Percentiles rank a stretch among this genome's conserved stretches.
These are phyloP conservation scores for Aspergillus biplanus DNA, from an alignment of 495 filamentous ascomycete genomes.

Conservation along the genomic window DNA sequence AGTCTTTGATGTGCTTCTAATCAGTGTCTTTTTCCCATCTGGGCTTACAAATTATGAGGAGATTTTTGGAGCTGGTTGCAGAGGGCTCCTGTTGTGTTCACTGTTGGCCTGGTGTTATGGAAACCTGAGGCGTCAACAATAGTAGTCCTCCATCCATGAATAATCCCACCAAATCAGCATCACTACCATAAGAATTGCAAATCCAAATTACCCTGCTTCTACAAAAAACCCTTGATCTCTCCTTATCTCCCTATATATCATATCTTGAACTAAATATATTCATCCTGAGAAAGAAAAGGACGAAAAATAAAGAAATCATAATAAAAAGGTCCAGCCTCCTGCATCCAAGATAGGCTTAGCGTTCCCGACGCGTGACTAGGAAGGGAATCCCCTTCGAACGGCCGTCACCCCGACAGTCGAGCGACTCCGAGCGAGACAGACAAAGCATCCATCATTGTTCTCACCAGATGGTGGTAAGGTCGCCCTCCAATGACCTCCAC, in stretches of 20 bases:
- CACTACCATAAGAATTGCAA: not conserved
- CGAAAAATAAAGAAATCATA: conserved; percentile 8
- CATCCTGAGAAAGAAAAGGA: not conserved
- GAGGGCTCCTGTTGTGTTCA: conserved; percentile 2
- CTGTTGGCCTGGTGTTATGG: conserved; percentile 16
- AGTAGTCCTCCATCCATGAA: not conserved
- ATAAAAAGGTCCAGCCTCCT: conserved; percentile 23
- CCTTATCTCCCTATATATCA: not conserved
- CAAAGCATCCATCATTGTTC: conserved; percentile 25
- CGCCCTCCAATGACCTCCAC: conserved; percentile 33
- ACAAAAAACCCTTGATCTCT: not conserved
- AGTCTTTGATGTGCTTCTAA: not conserved
- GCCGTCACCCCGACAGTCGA: conserved; percentile 28
- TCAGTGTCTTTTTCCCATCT: not conserved
- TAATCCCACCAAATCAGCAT: not conserved
- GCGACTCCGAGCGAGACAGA: conserved; percentile 9
- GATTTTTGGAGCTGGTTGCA: not conserved
- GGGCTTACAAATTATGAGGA: not conserved
- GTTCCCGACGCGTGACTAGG: conserved; percentile 49
- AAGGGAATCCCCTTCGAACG: conserved; percentile 38
- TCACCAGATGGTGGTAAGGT: conserved; percentile 33
- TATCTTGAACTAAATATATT: conserved; percentile 7
- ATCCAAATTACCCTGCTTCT: not conserved
- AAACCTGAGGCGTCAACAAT: conserved; percentile 19
- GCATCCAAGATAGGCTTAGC: conserved; percentile 38